Evolutionary conservation across 495 filamentous ascomycete species (phyloP).

Genomic region (Daldinia bambusicola): DNA sequence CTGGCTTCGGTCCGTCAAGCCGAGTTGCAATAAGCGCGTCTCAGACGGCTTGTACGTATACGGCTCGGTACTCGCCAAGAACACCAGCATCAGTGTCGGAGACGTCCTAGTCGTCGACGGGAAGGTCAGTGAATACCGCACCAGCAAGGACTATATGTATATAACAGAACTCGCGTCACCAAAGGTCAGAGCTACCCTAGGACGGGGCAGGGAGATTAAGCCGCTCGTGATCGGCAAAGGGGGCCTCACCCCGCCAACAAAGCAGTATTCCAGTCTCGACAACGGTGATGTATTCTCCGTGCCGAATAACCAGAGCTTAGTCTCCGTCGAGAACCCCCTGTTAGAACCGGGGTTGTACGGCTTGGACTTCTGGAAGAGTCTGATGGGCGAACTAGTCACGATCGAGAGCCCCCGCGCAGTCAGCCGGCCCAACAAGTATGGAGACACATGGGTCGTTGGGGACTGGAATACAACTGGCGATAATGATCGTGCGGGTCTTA

Average conservation of each 20-base stretch:
- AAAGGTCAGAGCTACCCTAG: conserved; percentile 56
- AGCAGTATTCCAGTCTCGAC: conserved; percentile 63
- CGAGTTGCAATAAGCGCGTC: conserved; percentile 52
- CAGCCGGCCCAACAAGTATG: conserved; percentile 64
- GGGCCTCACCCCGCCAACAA: conserved; percentile 60
- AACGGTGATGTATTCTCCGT: conserved; percentile 63
- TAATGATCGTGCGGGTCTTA: conserved; percentile 66
- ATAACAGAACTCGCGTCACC: conserved; percentile 66
- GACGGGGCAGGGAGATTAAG: conserved; percentile 56
- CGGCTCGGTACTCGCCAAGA: conserved; percentile 50
- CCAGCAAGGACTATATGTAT: conserved; percentile 60
- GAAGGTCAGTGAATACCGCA: conserved; percentile 66
- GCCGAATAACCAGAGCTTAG: conserved; percentile 62
- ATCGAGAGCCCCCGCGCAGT: conserved; percentile 60
- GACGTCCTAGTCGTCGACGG: conserved; percentile 66
- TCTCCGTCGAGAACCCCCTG: conserved; percentile 64
- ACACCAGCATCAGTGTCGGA: conserved; percentile 60
- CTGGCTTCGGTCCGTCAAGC: conserved; percentile 64
- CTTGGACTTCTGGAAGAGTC: conserved; percentile 72
- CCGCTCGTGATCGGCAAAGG: conserved; percentile 65
- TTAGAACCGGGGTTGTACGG: conserved; percentile 65
- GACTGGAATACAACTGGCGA: conserved; percentile 63
- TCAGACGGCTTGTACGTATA: conserved; percentile 69
- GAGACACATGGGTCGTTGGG: conserved; percentile 70
- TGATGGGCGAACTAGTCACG: conserved; percentile 67